Conservation (phyloP, 345 rosid genomes). For the Geranium brycei region DNA sequence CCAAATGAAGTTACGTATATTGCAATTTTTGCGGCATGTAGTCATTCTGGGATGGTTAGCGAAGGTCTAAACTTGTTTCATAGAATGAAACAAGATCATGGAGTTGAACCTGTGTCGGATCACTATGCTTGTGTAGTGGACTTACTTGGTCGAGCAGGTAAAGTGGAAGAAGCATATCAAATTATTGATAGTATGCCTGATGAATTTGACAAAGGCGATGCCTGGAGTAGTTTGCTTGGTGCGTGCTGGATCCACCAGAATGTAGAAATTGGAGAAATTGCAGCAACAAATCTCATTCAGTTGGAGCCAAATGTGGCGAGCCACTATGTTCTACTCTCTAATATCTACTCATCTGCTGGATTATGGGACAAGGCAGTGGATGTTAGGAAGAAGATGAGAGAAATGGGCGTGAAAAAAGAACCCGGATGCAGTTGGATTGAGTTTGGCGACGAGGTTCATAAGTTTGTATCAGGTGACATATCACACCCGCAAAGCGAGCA, state of each 20-base stretch:
- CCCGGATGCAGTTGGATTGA: slow-evolving; percentile 97
- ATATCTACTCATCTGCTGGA: slow-evolving; percentile 63
- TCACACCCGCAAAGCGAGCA: slow-evolving; percentile 62
- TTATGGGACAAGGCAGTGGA: slow-evolving; percentile 72
- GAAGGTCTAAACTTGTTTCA: slow-evolving; percentile 62
- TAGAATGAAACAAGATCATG: slow-evolving; percentile 46
- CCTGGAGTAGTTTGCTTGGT: slow-evolving; percentile 91
- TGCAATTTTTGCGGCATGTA: slow-evolving; percentile 70
- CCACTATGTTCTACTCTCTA: slow-evolving; percentile 80
- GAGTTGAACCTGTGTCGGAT: slow-evolving; percentile 51
- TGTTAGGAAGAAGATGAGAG: slow-evolving; percentile 65
- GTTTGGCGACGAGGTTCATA: slow-evolving; percentile 60
- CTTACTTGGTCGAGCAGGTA: slow-evolving; percentile 82
- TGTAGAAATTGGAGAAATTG: slow-evolving; percentile 64
- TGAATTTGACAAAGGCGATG: slow-evolving; percentile 40
- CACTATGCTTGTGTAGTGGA: slow-evolving; percentile 84
- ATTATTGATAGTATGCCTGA: slow-evolving; percentile 42
- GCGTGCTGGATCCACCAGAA: slow-evolving; percentile 59
- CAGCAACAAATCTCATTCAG: slow-evolving; percentile 46
- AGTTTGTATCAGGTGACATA: slow-evolving; percentile 64
- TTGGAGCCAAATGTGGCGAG: slow-evolving; percentile 74
- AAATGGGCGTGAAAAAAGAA: slow-evolving; percentile 68
- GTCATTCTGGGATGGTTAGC: slow-evolving; percentile 76
- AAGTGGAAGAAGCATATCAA: slow-evolving; percentile 47
- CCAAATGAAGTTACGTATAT: slow-evolving; percentile 73